These are phyloP conservation scores for Gracilaria domingensis DNA, from an alignment of 23 red algal genomes.

Conservation along the genomic window DNA sequence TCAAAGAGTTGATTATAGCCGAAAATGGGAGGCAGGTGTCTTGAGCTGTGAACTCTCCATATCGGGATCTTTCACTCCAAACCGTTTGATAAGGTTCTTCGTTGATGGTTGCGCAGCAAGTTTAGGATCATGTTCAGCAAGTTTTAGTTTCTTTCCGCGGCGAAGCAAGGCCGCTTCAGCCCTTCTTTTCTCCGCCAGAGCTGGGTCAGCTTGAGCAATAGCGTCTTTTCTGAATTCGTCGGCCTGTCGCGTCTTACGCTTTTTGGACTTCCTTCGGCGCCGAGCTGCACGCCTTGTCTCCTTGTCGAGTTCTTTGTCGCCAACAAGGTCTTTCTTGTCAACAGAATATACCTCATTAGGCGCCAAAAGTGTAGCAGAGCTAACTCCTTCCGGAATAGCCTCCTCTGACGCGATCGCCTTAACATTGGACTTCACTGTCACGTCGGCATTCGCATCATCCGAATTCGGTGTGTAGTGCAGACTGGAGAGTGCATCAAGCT, in stretches of 20 bases:
- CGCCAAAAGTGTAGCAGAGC: slow-evolving; percentile 61
- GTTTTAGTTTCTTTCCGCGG: slow-evolving; percentile 49
- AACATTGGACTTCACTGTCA: slow-evolving; percentile 57
- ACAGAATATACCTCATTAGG: slow-evolving; percentile 67
- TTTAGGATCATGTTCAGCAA: slow-evolving; percentile 22
- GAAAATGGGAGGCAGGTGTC: slow-evolving; percentile 19
- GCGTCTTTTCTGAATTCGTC: slow-evolving; percentile 6
- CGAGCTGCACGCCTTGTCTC: slow-evolving; percentile 39
- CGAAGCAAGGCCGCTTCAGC: slow-evolving; percentile 46
- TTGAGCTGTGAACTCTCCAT: neutral
- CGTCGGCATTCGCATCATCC: slow-evolving; percentile 25
- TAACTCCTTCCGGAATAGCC: slow-evolving; percentile 84
- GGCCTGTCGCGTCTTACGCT: slow-evolving; percentile 7
- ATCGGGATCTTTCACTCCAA: slow-evolving; percentile 8
- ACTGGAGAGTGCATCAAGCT: slow-evolving; percentile 74
- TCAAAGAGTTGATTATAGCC: no score
- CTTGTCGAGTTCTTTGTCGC: slow-evolving; percentile 65
- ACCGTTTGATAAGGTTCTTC: slow-evolving; percentile 22
- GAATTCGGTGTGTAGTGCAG: slow-evolving; percentile 66
- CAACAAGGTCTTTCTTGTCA: slow-evolving; percentile 43
- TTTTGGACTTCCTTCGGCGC: slow-evolving; percentile 53
- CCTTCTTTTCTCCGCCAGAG: slow-evolving; percentile 40
- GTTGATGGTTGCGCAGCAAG: slow-evolving; percentile 2
- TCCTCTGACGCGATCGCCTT: slow-evolving; percentile 77
- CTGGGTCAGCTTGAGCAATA: slow-evolving; percentile 26